Evolutionary conservation across 2,329 filamentous ascomycete species (phyloP).

Genomic region (Phialophora expanda): DNA sequence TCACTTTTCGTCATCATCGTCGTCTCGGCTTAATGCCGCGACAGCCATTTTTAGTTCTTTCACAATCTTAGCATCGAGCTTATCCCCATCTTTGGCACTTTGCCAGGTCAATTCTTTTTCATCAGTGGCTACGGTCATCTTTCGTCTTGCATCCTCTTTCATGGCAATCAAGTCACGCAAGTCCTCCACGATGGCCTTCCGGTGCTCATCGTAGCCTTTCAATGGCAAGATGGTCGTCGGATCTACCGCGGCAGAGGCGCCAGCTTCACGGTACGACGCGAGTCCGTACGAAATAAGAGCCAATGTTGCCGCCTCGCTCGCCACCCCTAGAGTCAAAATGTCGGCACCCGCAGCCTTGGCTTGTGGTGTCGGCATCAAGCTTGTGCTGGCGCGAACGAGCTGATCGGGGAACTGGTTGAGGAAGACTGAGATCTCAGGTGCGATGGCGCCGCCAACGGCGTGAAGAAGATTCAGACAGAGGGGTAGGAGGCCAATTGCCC

Average conservation of each 20-base stretch:
- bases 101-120: conserved; percentile 71
- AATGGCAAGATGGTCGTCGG: conserved; percentile 70
- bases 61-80: conserved; percentile 77
- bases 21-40: conserved; percentile 49
- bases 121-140: conserved; percentile 74
- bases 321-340: conserved; percentile 42
- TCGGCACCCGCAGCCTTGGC: conserved; percentile 50
- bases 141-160: conserved; percentile 50
- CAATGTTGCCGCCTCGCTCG: conserved; percentile 55
- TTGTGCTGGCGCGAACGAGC: conserved; percentile 71
- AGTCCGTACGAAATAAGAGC: conserved; percentile 77
- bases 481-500: conserved; percentile 85
- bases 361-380: conserved; percentile 63
- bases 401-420: conserved; percentile 87
- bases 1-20: conserved; percentile 39
- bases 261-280: conserved; percentile 66
- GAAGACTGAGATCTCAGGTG: conserved; percentile 82
- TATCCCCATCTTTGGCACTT: conserved; percentile 54
- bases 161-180: conserved; percentile 67
- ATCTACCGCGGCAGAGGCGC: conserved; percentile 65
- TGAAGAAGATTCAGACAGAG: conserved; percentile 86
- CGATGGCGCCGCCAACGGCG: conserved; percentile 78
- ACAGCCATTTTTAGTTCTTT: conserved; percentile 66
- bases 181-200: conserved; percentile 73
- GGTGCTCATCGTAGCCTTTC: conserved; percentile 65